Evolutionary conservation across 305 asterid species (phyloP).

Genomic region (Nicotiana rustica): DNA sequence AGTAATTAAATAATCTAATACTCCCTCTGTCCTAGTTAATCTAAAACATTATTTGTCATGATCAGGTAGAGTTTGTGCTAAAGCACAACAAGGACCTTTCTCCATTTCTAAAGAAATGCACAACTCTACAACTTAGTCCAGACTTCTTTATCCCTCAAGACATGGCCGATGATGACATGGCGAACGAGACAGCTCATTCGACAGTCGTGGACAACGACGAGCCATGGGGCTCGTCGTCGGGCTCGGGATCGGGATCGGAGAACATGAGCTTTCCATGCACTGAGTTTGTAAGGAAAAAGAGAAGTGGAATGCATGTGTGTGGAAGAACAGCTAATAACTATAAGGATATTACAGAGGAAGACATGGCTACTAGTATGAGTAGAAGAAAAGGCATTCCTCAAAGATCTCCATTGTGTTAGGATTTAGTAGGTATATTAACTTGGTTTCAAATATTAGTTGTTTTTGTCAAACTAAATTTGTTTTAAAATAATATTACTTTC

Average conservation of each 20-base stretch:
- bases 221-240: conserved; percentile 52
- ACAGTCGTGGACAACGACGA: conserved; percentile 67
- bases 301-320: conserved; percentile 72
- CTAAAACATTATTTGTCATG: neutral
- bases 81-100: conserved; percentile 73
- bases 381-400: conserved; percentile 95
- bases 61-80: conserved; percentile 79
- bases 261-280: conserved; percentile 82
- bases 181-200: conserved; percentile 49
- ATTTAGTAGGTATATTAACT: neutral
- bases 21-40: no score
- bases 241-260: conserved; percentile 72
- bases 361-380: conserved; percentile 83
- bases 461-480: neutral
- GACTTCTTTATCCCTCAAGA: conserved; percentile 94
- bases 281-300: conserved; percentile 78
- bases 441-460: neutral
- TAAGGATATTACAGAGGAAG: conserved; percentile 60
- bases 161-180: conserved; percentile 72
- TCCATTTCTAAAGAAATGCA: conserved; percentile 78
- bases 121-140: conserved; percentile 75
- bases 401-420: conserved; percentile 90
- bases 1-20: no score
- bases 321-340: conserved; percentile 56
- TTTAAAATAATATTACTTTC: neutral